Base-by-base conservation (phyloP, 164 flowering plant species). In the Echeveria elegans region DNA sequence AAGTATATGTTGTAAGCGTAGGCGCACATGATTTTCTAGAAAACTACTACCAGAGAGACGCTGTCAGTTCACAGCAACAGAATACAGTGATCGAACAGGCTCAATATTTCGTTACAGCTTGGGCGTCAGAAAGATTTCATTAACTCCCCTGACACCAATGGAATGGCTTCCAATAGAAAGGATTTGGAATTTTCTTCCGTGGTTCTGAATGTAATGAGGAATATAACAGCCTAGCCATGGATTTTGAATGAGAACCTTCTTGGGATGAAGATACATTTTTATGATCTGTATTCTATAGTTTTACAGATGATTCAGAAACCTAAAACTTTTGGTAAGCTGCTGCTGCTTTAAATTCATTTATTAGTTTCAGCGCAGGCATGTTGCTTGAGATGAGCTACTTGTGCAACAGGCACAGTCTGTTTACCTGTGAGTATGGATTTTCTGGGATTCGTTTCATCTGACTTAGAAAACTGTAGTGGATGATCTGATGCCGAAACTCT, bases 1-100 rank as follows among this genome's bases (percentile, higher is more conserved):
- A n/a, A n/a, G n/a, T 36, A 36, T 79, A 85, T 48, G 4, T 83
- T 15, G 34, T 80, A 61, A 85, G 89, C 77, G 9, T 82, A 16
- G 89, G 89, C 40, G 83, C 89, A 16, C 83, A 85, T 50, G 89
- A 85, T 43, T 85, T 85, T 71, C 72, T 85, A 0, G 89, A 85
- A 62, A 85, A 85, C 48, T 85, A 83, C 74, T 74, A 30, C 80
- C 82, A 0, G 32, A 53, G 9, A 67, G 84, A 11, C 43, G 58
- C 32, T 45, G 68, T 2, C 85, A 82, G 12, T 80, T 66, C 71
- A 74, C 71, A 0, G 52, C 79, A 6, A 48, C 59, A 1, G 75
- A 76, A 40, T 85, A 66, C 72, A 63, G 77, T 53, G 79, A 72
- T 77, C 6, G 76, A 72, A 14, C 36, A 78, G 2, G 77, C 84